A percentile compares a stretch with the other conserved stretches of the same genome.
phyloP scores from a whole-genome alignment of 1,139 yeast genomes.

The Arxiozyma heterogenica region DNA sequence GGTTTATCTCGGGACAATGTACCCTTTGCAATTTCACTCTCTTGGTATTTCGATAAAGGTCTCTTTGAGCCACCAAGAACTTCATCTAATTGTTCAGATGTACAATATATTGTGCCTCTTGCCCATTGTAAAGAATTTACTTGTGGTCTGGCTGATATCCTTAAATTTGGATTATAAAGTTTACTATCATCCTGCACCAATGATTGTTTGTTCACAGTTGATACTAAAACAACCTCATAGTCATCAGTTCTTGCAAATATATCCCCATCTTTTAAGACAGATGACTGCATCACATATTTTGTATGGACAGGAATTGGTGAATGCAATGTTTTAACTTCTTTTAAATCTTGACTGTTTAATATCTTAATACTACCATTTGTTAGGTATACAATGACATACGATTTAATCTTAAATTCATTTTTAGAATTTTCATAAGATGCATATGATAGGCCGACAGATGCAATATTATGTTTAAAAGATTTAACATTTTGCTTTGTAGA shows the following conservation, averaged over 20 bases:
- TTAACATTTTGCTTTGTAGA: conserved; percentile 54
- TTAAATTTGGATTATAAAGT: conserved; percentile 49
- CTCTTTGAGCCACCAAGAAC: conserved; percentile 56
- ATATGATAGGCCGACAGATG: conserved; percentile 54
- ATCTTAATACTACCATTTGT: conserved; percentile 37
- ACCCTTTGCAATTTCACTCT: conserved; percentile 49
- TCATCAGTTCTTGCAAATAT: conserved; percentile 50
- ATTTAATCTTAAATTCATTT: conserved; percentile 31
- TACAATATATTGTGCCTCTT: conserved; percentile 57
- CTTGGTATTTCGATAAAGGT: conserved; percentile 45
- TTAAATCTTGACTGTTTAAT: conserved; percentile 45
- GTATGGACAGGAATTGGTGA: conserved; percentile 38
- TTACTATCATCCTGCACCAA: conserved; percentile 35
- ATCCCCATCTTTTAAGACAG: conserved; percentile 65
- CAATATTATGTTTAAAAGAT: conserved; percentile 38
- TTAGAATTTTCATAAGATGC: conserved; percentile 19
- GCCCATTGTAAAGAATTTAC: conserved; percentile 83
- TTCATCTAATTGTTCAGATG: conserved; percentile 49
- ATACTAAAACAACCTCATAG: conserved; percentile 48
- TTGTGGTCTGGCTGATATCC: conserved; percentile 72
- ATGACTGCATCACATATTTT: conserved; percentile 35
- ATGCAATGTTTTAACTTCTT: conserved; percentile 37
- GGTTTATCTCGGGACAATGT: conserved; percentile 36
- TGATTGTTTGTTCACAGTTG: conserved; percentile 36
- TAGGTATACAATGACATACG: conserved; percentile 37